Base-by-base conservation (phyloP, 192 early-diverging fungal species). In the Jimgerdemannia lactiflua region DNA sequence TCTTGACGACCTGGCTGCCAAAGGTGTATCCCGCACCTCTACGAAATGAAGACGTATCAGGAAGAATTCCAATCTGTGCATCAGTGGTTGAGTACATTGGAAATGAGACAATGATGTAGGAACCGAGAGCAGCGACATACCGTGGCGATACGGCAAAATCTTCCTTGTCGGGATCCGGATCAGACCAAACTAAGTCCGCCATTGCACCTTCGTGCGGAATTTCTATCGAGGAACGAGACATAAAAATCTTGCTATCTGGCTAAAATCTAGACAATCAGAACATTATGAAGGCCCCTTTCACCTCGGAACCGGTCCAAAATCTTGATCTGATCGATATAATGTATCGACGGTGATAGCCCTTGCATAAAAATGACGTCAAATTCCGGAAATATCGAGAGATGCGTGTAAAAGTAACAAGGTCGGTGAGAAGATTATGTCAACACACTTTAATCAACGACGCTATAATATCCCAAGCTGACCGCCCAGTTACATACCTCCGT, bases 151-250 rank as follows among this genome's bases (percentile, higher is more conserved):
- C 89, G 6, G 88, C 81, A 85, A 96, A 96, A 40, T 93, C 93
- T 68, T 91, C 88, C 42, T 90, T 86, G 65, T 89, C 88, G 10
- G 91, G 89, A 54, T 92, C 91, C 3, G 94, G 94, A 81, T 96
- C 95, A 39, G 92, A 94, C 95, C 95, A 96, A 18, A 96, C 95
- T n/a, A 96, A 80, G 80, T 96, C 95, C 18, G 94, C 93, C 93
- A 96, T 96, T n/a, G 94, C 87, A 39, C 94, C 95, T 82, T 96
- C 95, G 75, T 95, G 94, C n/a, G 95, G 95, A 59, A 96, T 95
- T 79, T 96, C 95, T 94, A 78, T 6, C 11, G 20, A n/a, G 6
- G 39, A 71, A 14, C 3, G 7, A 71, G 19, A 20, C 39, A 10
- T 43, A 29, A 29, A 18, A 19, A 39, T 54, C 18, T 67, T 75